Percentiles rank a stretch among this genome's conserved stretches.
phyloP scores from a whole-genome alignment of 495 filamentous ascomycete genomes.

The Pseudoneurospora amorphoporcata region DNA sequence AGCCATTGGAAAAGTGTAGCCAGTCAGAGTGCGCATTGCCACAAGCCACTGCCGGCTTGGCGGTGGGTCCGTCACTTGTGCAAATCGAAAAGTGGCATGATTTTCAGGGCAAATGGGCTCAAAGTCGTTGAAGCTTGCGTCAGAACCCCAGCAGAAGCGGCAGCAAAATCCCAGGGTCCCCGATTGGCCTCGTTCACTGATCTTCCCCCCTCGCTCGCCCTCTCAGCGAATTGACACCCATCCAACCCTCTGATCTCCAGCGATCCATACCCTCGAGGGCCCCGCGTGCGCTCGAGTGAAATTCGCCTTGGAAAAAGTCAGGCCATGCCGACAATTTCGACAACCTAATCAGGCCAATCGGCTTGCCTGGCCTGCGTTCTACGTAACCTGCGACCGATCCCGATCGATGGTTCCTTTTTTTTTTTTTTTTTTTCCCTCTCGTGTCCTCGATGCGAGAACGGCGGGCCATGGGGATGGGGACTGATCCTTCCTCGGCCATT shows the following conservation, averaged over 20 bases:
- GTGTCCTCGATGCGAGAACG: background rate
- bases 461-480: background rate
- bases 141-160: slow-evolving; percentile 9
- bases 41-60: slow-evolving; percentile 26
- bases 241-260: background rate
- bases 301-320: slow-evolving; percentile 15
- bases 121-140: slow-evolving; percentile 20
- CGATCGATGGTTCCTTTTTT: background rate
- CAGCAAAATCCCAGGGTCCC: background rate
- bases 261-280: background rate
- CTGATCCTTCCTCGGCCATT: background rate
- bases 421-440: background rate
- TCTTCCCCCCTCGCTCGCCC: background rate
- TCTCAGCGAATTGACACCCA: background rate
- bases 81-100: slow-evolving; percentile 27
- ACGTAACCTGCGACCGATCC: slow-evolving; percentile 1
- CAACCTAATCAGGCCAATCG: slow-evolving; percentile 8
- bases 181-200: slow-evolving; percentile 14
- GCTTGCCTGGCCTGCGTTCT: background rate
- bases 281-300: slow-evolving; percentile 2
- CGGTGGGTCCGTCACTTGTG: slow-evolving; percentile 12
- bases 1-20: slow-evolving; percentile 6
- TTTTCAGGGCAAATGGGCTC: slow-evolving; percentile 22
- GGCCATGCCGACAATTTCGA: slow-evolving; percentile 17
- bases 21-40: slow-evolving; percentile 7